Percentiles rank a stretch among this genome's conserved stretches.
These are phyloP conservation scores for Botrytis paeoniae DNA, from an alignment of 2,329 filamentous ascomycete species.

Conservation along the genomic window DNA sequence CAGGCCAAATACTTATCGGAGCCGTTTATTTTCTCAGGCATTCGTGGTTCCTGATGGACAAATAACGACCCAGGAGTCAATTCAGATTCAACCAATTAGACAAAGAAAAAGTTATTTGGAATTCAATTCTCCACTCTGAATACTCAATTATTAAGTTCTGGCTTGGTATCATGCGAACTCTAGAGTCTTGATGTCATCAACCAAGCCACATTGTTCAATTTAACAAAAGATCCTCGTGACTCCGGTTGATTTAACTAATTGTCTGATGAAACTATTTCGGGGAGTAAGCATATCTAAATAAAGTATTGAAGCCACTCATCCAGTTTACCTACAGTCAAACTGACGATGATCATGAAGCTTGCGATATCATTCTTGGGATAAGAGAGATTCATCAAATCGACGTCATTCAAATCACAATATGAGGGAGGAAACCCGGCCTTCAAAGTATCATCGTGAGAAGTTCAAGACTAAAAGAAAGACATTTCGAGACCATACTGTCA, in stretches of 20 bases:
- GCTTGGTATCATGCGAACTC: not conserved
- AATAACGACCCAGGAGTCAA: not conserved
- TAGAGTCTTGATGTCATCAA: too few species aligned
- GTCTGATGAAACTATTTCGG: not conserved
- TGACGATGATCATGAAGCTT: not conserved
- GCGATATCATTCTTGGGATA: not conserved
- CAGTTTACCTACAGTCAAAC: accelerated
- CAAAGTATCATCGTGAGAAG: not conserved
- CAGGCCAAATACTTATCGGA: not conserved
- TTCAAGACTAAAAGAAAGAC: not conserved
- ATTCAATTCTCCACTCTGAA: not conserved
- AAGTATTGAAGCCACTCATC: not conserved
- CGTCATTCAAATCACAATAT: too few species aligned
- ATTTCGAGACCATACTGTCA: not conserved
- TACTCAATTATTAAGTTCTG: not conserved
- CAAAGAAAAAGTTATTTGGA: not conserved
- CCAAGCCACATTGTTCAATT: not conserved
- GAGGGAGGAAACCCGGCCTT: too few species aligned
- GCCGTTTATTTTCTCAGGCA: not conserved
- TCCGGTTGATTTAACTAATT: not conserved
- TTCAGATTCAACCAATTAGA: not conserved
- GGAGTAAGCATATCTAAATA: not conserved
- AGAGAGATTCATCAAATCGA: not conserved
- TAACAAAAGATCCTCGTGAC: not conserved
- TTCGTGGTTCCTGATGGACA: not conserved